Percentiles rank a stretch among this genome's conserved stretches.
Conservation (phyloP, 2,329 filamentous ascomycete genomes). For the Xylaria sp. region DNA sequence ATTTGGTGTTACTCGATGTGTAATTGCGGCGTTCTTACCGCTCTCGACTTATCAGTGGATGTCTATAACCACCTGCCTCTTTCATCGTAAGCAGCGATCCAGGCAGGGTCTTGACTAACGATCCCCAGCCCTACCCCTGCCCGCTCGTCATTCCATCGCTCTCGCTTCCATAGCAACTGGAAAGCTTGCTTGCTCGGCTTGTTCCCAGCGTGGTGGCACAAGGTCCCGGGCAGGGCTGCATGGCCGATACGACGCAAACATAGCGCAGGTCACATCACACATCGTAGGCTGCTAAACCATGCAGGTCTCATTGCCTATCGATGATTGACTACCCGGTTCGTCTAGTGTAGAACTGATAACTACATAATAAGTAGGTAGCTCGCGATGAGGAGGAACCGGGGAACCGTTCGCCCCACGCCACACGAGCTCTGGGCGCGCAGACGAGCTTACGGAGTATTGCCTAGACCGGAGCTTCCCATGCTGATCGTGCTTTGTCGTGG, state of each 20-base stretch:
- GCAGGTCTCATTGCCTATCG: constrained; percentile 9
- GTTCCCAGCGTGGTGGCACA: constrained; percentile 28
- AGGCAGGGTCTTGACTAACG: constrained; percentile 15
- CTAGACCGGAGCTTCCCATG: constrained; percentile 26
- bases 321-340: background rate
- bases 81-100: constrained; percentile 29
- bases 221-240: constrained; percentile 24
- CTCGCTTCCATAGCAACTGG: constrained; percentile 28
- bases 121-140: constrained; percentile 15
- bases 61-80: constrained; percentile 38
- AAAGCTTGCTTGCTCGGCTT: constrained; percentile 5
- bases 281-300: constrained; percentile 13
- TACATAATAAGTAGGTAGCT: background rate
- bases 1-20: background rate
- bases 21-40: constrained; percentile 13
- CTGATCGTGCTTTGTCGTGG: constrained; percentile 23
- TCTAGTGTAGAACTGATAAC: background rate
- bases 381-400: background rate
- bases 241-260: constrained; percentile 25
- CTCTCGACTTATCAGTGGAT: constrained; percentile 25
- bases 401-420: constrained; percentile 15
- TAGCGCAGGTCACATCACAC: constrained; percentile 18
- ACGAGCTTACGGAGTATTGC: constrained; percentile 34
- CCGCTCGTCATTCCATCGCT: constrained; percentile 10
- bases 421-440: constrained; percentile 12